Evolutionary conservation across 2,329 filamentous ascomycete species (phyloP), one percentile per base, ranked within the genome.

Genomic region (Phoma herbarum): DNA sequence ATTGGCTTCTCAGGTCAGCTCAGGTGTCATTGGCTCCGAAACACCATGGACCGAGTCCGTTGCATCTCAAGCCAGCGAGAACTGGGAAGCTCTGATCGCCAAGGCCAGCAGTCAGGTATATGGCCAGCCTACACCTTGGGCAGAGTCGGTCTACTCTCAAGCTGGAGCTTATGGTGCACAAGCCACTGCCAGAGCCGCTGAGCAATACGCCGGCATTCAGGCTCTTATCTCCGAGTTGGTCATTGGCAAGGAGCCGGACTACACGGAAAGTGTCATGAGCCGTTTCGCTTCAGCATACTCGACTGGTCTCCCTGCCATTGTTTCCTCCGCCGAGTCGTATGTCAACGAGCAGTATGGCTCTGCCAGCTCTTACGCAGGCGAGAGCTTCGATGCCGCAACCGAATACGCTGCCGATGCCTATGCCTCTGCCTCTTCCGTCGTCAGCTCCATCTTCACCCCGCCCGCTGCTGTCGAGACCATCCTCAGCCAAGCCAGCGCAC

Each of bases 241-340:
- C 14, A 79, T 84, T 39, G 92, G 90, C 52, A 92, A 89, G 74
- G 92, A 96, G 72, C 88, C 91, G 0, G 87, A 88, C 14, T 96
- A 92, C 69, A 93, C 89, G 0, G 90, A 96, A 70, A 93, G 90
- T 59, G 89, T 94, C 3, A 87, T 92, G 77, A 86, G 82, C 51
- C 86, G 90, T 50, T 83, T 96, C 12, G 85, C 86, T 55, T 88
- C 85, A 3, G 90, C 87, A 0, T 95, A 94, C 70, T 86, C 87
- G 23, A 91, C 88, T 0, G 89, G 87, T 1, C 79, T 85, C 2
- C 82, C 86, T 0, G 86, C 82, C 0, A 80, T 84, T 8, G 82
- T 82, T 11, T 81, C 83, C 0, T 83, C 83, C 4, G 84, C 81
- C 22, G 85, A 80, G 10, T 86, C 83, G 57, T 82, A 83, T 48